Evolutionary conservation across 257 asterid species (phyloP).

Genomic region (Agastache rugosa): DNA sequence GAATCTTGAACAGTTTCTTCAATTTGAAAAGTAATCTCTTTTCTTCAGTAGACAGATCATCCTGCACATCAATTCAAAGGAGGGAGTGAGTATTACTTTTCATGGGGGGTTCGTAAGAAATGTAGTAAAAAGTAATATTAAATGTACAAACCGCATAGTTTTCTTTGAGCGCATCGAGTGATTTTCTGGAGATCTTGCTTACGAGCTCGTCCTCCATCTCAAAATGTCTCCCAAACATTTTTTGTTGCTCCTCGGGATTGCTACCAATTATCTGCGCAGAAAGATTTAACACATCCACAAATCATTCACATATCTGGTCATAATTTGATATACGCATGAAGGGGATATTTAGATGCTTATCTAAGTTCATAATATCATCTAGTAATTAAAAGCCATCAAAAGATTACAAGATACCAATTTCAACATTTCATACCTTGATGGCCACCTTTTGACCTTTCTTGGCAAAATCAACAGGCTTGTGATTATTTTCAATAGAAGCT

Average conservation of each 20-base stretch:
- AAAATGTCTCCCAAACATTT: constrained; percentile 96
- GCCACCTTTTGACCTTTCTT: constrained; percentile 93
- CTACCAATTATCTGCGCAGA: constrained; percentile 74
- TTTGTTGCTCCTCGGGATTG: constrained; percentile 90
- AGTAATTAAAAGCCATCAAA: not conserved
- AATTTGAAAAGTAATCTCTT: constrained; percentile 74
- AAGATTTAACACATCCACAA: constrained; percentile 8
- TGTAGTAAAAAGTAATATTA: not conserved
- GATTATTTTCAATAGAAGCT: constrained; percentile 92
- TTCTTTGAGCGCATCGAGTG: constrained; percentile 86
- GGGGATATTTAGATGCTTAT: constrained; percentile 9
- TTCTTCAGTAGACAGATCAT: constrained; percentile 73
- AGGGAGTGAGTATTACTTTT: not conserved
- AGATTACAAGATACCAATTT: constrained; percentile 2
- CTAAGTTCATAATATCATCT: not conserved
- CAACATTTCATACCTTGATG: constrained; percentile 72
- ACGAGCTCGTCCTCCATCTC: constrained; percentile 95
- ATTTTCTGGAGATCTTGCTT: constrained; percentile 85
- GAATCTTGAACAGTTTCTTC: constrained; percentile 82
- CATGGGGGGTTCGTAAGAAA: not conserved
- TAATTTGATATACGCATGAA: not conserved
- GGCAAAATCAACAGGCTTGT: constrained; percentile 85
- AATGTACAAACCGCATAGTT: constrained; percentile 70
- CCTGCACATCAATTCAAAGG: constrained; percentile 50
- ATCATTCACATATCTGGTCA: not conserved